Base-by-base conservation (phyloP, 2,329 filamentous ascomycete species). In the Colletotrichum tropicicola region DNA sequence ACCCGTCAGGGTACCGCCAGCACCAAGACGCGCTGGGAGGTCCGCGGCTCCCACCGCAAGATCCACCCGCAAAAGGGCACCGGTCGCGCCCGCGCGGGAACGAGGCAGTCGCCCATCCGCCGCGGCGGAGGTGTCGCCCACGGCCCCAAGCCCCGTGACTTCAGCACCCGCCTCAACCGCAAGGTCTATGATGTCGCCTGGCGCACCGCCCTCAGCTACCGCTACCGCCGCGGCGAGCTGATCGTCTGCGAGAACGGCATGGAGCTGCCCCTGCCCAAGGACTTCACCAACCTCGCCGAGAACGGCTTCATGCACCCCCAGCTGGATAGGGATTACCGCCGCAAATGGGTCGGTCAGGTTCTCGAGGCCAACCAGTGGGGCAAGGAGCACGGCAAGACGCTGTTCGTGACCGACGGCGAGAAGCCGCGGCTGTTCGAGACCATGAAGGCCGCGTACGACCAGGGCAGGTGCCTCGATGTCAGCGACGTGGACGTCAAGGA, bases 141-240 rank as follows among this genome's bases (percentile, higher is more conserved):
- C 73, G 96, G 96, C n/a, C 96, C 96, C 27, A 90, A 94, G 72
- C 94, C 94, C 25, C 87, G 96, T 76, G 93, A 98, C 80, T 99
- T 99, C 75, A 88, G 88, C 65, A 97, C 94, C 21, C 86, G 87
- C 15, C 84, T 99, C 59, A 94, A 91, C 72, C 86, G 87, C 75
- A 98, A 98, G 82, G 88, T 97, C 49, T 99, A 99, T 82, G 94
- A 98, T 79, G 85, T 97, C 72, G 96, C 96, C 9, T 98, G 93
- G 93, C 89, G 96, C 75, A 98, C 92, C 44, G 96, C 96, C 10
- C 85, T 99, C 69, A 96, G 92, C 74, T 97, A 97, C 82, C 89
- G 96, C 65, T 98, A 96, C 80, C 86, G 91, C 69, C 89, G 90
- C 70, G 96, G 94, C 51, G 93, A 98, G 82, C 82, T 99, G 72